Percentiles rank a stretch among this genome's conserved stretches.
Evolutionary conservation across 208 protist genomes (phyloP).

Genomic region (Wallacemonas sp.): DNA sequence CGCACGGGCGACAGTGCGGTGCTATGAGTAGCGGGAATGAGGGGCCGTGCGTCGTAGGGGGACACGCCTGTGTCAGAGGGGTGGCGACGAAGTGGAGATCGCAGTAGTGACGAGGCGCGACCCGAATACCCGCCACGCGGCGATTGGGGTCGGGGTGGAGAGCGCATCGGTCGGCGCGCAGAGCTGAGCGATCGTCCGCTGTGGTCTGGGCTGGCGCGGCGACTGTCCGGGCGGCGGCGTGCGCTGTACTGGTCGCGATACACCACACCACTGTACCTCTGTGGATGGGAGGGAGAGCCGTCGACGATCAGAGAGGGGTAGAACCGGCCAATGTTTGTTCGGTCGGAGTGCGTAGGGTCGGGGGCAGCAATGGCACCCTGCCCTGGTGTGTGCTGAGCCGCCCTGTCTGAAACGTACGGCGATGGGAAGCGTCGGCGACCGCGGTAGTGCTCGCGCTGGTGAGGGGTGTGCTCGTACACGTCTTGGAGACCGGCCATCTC

Average conservation of each 20-base stretch:
- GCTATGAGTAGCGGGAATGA: neutral
- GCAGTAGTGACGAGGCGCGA: neutral
- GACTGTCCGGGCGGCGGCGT: neutral
- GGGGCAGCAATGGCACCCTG: neutral
- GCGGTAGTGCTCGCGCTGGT: conserved; percentile 3
- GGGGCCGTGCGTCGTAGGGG: neutral
- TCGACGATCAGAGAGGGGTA: neutral
- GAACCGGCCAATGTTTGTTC: neutral
- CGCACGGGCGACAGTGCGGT: conserved; percentile 11
- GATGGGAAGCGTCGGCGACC: neutral
- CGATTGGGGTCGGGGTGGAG: neutral
- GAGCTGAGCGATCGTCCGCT: neutral
- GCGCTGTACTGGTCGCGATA: neutral
- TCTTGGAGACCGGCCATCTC: no score
- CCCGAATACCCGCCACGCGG: neutral
- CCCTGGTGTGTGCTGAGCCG: neutral
- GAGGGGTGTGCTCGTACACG: neutral
- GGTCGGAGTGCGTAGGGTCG: neutral
- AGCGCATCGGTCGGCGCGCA: neutral
- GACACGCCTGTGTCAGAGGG: neutral
- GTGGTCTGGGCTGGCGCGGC: neutral
- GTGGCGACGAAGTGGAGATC: neutral
- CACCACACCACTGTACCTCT: no score
- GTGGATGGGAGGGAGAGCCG: neutral
- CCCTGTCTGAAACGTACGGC: neutral